Evolutionary conservation across 176 grass and related monocot genomes (phyloP).

Genomic region (Dendrocalamus sinicus): DNA sequence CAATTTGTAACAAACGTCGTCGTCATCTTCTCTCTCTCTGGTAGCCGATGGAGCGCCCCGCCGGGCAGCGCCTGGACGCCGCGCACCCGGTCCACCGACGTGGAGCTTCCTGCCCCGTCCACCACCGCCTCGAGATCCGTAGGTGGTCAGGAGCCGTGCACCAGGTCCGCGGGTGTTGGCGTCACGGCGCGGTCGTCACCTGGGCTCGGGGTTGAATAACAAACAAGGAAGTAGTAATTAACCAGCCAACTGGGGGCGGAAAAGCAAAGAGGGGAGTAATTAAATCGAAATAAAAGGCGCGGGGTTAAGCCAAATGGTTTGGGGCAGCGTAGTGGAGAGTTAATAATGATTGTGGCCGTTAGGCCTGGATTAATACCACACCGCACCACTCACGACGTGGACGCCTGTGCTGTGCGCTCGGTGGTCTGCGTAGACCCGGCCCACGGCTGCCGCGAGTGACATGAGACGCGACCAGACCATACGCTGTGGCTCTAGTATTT

Average conservation of each 20-base stretch:
- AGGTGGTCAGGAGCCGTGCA: accelerated
- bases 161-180: not conserved
- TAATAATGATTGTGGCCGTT: slow-evolving; percentile 32
- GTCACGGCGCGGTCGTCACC: slow-evolving; percentile 34
- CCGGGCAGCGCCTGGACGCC: not conserved
- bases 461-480: no score
- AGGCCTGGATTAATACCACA: slow-evolving; percentile 13
- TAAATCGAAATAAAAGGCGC: not conserved
- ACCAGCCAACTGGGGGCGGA: not conserved
- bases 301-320: not conserved
- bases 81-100: slow-evolving; percentile 15
- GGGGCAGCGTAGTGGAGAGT: not conserved
- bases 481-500: not conserved
- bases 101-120: not conserved
- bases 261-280: not conserved
- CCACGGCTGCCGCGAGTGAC: not conserved
- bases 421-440: slow-evolving; percentile 6
- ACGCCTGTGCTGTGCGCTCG: not conserved
- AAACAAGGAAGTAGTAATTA: slow-evolving; percentile 11
- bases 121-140: not conserved
- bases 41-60: slow-evolving; percentile 9
- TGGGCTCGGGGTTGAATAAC: slow-evolving; percentile 33
- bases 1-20: not conserved
- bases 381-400: slow-evolving; percentile 16
- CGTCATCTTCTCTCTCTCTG: not conserved